These are phyloP conservation scores for Pseudonitzschia delicatissima DNA, from an alignment of 108 stramenopile genomes.

Conservation along the genomic window DNA sequence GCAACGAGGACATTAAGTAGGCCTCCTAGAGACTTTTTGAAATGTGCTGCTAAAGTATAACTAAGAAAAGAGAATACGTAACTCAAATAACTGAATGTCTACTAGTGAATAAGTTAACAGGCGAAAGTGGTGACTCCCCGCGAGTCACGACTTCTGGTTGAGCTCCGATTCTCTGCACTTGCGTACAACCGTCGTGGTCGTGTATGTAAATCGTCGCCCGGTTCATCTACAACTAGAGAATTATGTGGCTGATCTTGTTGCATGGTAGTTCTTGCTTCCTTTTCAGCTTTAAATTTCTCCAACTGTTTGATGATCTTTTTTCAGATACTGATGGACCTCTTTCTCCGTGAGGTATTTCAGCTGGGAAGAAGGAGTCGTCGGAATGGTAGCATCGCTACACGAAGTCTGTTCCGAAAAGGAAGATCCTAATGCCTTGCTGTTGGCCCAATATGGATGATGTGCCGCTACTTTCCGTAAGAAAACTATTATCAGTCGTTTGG, in stretches of 20 bases:
- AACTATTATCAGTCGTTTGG: background rate
- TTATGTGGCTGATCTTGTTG: background rate
- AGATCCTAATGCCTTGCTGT: background rate
- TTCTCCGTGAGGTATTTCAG: background rate
- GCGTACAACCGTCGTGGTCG: no score
- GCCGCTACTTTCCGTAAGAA: background rate
- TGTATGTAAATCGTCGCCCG: background rate
- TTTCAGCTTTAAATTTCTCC: slow-evolving; percentile 5
- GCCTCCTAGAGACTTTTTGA: no score
- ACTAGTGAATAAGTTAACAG: background rate
- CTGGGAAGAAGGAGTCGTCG: background rate
- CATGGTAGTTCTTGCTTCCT: background rate
- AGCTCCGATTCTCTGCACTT: background rate
- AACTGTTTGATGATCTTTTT: background rate
- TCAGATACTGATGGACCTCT: background rate
- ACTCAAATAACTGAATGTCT: no score
- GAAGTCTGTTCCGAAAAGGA: slow-evolving; percentile 12
- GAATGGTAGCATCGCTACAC: slow-evolving; percentile 11
- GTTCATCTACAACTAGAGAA: background rate
- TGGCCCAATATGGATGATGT: background rate
- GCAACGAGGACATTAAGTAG: no score
- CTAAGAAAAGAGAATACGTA: no score
- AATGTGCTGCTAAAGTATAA: no score
- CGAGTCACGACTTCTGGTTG: background rate
- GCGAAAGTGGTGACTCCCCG: background rate